Evolutionary conservation across 2,329 filamentous ascomycete species (phyloP).

Genomic region (Monosporascus cannonballus): DNA sequence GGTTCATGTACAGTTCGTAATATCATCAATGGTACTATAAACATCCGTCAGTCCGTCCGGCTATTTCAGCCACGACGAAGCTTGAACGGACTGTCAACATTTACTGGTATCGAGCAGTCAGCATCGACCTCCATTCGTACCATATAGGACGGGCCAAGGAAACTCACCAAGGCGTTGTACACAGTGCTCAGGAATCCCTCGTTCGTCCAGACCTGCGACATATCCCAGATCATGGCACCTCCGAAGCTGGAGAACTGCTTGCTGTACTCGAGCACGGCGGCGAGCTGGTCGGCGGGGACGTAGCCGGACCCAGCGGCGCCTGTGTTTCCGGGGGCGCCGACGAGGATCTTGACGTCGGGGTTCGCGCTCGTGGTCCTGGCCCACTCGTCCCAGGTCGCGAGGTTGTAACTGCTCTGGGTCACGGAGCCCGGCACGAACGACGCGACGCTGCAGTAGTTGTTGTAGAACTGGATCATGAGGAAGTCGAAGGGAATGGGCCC

Average conservation of each 20-base stretch:
- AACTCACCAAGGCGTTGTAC: slow-evolving; percentile 24
- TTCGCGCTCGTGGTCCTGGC: slow-evolving; percentile 52
- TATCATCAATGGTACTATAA: not conserved
- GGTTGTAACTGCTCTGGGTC: slow-evolving; percentile 53
- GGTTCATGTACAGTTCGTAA: not conserved
- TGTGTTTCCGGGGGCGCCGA: slow-evolving; percentile 53
- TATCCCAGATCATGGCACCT: slow-evolving; percentile 66
- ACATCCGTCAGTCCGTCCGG: not conserved
- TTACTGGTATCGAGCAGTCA: not conserved
- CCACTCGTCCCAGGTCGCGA: slow-evolving; percentile 60
- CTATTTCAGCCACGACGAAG: no score
- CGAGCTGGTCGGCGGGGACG: slow-evolving; percentile 46
- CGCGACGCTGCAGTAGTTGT: slow-evolving; percentile 58
- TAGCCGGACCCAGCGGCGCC: slow-evolving; percentile 53
- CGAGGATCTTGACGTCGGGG: slow-evolving; percentile 51
- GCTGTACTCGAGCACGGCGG: slow-evolving; percentile 43
- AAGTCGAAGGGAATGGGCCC: slow-evolving; percentile 52
- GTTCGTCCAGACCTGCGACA: slow-evolving; percentile 55
- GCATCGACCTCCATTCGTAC: not conserved
- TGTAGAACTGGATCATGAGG: slow-evolving; percentile 62
- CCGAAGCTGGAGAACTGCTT: slow-evolving; percentile 55
- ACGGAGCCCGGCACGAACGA: slow-evolving; percentile 39
- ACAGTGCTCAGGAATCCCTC: slow-evolving; percentile 46
- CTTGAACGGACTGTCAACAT: not conserved
- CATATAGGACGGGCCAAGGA: not conserved